Conservation (phyloP, 139 green algal species). For the Limnomonas spitsbergensis region DNA sequence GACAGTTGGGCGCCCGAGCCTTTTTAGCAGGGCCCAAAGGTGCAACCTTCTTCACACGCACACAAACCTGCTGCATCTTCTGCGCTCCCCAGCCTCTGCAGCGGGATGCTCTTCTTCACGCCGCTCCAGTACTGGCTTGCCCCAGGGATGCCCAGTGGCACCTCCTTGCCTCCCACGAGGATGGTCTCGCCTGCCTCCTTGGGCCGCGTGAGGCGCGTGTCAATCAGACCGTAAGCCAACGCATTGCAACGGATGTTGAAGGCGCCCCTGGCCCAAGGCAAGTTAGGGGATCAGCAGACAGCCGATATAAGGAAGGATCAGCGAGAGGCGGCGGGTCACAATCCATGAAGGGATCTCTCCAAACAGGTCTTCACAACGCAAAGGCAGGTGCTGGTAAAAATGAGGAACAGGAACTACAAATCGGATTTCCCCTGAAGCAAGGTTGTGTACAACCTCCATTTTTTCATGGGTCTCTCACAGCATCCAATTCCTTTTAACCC, state of each 20-base stretch:
- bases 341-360: not conserved
- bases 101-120: constrained; percentile 43
- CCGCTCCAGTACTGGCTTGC: constrained; percentile 31
- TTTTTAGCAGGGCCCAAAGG: too few species aligned
- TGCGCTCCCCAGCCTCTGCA: constrained; percentile 61
- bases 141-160: constrained; percentile 71
- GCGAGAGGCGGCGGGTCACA: not conserved
- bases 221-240: constrained; percentile 74
- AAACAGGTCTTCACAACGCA: not conserved
- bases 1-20: too few species aligned
- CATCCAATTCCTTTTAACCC: too few species aligned
- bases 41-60: too few species aligned
- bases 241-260: constrained; percentile 82
- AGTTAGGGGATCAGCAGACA: constrained; percentile 11
- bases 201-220: constrained; percentile 65
- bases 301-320: not conserved
- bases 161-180: constrained; percentile 20
- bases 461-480: too few species aligned
- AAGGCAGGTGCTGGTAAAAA: not conserved
- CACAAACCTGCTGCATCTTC: constrained; percentile 79
- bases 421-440: too few species aligned
- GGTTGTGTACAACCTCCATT: too few species aligned
- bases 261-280: constrained; percentile 64
- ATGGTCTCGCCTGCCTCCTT: constrained; percentile 63
- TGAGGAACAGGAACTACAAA: too few species aligned